Percentiles rank a stretch among this genome's conserved stretches.
phyloP scores from a whole-genome alignment of 768 basidiomycete species.

The Auricularia sp. region DNA sequence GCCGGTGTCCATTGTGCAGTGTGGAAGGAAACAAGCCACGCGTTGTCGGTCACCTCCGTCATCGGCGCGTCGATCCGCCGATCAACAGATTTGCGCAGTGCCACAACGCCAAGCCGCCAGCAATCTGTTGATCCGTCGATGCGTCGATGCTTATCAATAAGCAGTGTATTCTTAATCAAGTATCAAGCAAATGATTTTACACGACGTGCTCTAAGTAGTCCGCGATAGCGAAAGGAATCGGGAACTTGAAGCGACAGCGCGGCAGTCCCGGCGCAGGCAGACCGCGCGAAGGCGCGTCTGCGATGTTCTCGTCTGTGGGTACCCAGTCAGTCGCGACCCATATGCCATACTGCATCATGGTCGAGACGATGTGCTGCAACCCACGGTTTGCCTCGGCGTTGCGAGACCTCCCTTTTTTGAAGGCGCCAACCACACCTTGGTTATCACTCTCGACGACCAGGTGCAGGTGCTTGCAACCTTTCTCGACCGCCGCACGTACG shows the following conservation, averaged over 20 bases:
- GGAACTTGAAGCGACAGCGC: background rate
- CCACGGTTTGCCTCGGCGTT: constrained; percentile 19
- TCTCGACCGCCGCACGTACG: background rate
- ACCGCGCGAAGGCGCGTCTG: constrained; percentile 24
- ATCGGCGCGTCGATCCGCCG: too few relatives aligned
- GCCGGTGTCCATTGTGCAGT: background rate
- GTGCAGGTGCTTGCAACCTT: background rate
- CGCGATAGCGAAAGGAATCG: background rate
- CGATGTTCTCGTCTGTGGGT: constrained; percentile 16
- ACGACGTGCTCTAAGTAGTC: background rate
- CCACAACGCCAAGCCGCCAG: too few relatives aligned
- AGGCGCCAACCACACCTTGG: constrained; percentile 19
- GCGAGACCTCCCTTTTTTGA: constrained; percentile 21
- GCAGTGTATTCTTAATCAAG: too few relatives aligned
- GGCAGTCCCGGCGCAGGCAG: background rate
- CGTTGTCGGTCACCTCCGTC: too few relatives aligned
- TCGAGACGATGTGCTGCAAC: constrained; percentile 17
- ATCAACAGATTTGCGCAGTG: too few relatives aligned
- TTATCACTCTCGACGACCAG: constrained; percentile 26
- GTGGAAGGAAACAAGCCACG: background rate
- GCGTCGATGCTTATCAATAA: too few relatives aligned
- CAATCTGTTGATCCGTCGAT: too few relatives aligned
- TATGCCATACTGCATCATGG: constrained; percentile 11
- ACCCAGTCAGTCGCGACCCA: constrained; percentile 13
- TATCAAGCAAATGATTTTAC: too few relatives aligned